Conservation (phyloP, 345 rosid genomes). For the Firmiana major region DNA sequence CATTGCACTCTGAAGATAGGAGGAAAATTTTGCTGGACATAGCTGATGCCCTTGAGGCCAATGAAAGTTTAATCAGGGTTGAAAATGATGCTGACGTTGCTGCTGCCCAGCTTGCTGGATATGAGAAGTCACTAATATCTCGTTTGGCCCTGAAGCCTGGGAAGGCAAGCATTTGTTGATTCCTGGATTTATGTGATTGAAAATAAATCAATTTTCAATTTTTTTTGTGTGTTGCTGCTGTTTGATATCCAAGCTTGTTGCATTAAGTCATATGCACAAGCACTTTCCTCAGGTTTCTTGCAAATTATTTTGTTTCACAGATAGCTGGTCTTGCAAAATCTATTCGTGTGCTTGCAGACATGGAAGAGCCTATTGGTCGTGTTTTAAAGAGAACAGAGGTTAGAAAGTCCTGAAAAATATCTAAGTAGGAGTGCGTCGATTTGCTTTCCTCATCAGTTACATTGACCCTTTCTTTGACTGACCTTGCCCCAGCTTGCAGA, state of each 20-base stretch:
- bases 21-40: conserved; percentile 42
- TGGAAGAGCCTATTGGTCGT: conserved; percentile 59
- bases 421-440: neutral
- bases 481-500: conserved; percentile 51
- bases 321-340: conserved; percentile 46
- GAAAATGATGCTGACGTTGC: conserved; percentile 57
- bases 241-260: neutral
- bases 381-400: conserved; percentile 52
- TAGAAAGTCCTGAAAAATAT: conserved; percentile 7
- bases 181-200: neutral
- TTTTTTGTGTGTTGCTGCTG: neutral
- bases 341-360: conserved; percentile 48
- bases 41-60: conserved; percentile 52
- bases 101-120: conserved; percentile 46
- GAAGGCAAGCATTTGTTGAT: conserved; percentile 38
- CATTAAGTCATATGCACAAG: neutral
- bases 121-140: conserved; percentile 40
- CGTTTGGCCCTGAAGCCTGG: conserved; percentile 54
- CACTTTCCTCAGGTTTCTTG: neutral
- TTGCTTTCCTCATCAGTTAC: neutral
- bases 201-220: neutral
- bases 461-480: conserved; percentile 4
- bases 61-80: conserved; percentile 37
- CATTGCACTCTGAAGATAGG: conserved; percentile 40
- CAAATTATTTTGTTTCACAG: conserved; percentile 28